phyloP scores from a whole-genome alignment of 1,284 basidiomycete species.

The Grifola frondosa region DNA sequence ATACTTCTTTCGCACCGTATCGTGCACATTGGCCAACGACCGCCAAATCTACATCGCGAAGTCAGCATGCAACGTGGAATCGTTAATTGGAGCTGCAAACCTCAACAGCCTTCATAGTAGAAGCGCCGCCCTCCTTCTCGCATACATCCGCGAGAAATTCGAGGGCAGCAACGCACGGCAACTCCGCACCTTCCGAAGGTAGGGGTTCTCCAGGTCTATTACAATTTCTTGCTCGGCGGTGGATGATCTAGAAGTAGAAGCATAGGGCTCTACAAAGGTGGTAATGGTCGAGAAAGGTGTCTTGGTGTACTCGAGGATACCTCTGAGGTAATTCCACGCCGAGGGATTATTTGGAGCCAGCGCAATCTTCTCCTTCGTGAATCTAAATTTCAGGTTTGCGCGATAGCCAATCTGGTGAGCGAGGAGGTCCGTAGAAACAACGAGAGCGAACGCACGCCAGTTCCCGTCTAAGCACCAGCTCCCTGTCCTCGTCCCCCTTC shows the following conservation, averaged over 20 bases:
- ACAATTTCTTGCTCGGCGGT: constrained; percentile 36
- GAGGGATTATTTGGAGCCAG: constrained; percentile 88
- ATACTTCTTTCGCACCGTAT: constrained; percentile 78
- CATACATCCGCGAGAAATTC: constrained; percentile 86
- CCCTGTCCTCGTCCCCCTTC: constrained; percentile 57
- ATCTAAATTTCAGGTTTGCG: constrained; percentile 38
- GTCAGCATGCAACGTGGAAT: constrained; percentile 14
- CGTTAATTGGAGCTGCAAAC: constrained; percentile 29
- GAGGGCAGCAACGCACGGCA: constrained; percentile 76
- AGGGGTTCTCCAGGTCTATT: constrained; percentile 71
- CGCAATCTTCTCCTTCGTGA: constrained; percentile 76
- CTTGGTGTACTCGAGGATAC: constrained; percentile 59
- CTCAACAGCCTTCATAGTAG: constrained; percentile 48
- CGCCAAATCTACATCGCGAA: constrained; percentile 53
- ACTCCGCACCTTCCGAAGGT: constrained; percentile 63
- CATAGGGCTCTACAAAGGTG: constrained; percentile 68
- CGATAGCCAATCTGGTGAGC: too few species aligned
- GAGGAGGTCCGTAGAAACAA: constrained; percentile 3
- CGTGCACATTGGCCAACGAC: constrained; percentile 67
- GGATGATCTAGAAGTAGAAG: constrained; percentile 34
- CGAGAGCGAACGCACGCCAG: constrained; percentile 53
- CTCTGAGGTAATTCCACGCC: constrained; percentile 93
- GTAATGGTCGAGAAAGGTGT: constrained; percentile 56
- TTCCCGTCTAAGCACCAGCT: constrained; percentile 62
- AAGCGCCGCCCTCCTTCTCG: constrained; percentile 53